Evolutionary conservation across 805 yeast genomes (phyloP), one percentile per base, ranked within the genome.

Genomic region (Vanderwaltozyma verrucispora): DNA sequence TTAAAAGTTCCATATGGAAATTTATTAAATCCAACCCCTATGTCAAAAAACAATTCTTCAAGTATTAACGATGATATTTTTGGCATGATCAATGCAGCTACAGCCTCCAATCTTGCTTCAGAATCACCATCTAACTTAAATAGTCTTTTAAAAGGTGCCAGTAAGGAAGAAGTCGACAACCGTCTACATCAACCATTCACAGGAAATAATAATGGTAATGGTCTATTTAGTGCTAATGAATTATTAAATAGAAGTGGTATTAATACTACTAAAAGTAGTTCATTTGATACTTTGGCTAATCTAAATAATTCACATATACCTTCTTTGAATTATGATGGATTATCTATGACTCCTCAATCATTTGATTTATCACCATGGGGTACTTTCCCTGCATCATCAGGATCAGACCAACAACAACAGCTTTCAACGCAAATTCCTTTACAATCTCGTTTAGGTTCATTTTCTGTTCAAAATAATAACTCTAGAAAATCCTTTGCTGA

Each of bases 11-110:
- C 36, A 8, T 33, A 33, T 15, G 36, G 36, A 12, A 14, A 21
- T 15, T 13, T 18, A 17, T 13, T 33, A 8, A 33, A 21, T 14
- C 15, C 32, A 16, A 28, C 8, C 14, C 25, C 29, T 14, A 14
- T 28, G 13, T 14, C 10, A 23, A 39, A 14, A 26, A 37, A 5
- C 40, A 32, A 15, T 12, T 29, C 17, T 25, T 16, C 8, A 16
- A 36, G 28, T 30, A 39, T 53, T 26, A 49, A 47, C 35, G 51
- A 53, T 28, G 59, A 54, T 21, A 46, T 54, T 13, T 42, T 50
- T 26, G 47, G 45, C 20, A 49, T 56, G 47, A 47, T 54, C 3
- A 54, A 49, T 37, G 47, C 57, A 13, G 61, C 49, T 0, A 38
- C 53, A 2, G 46, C 50, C n/a, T 48, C 54, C 11, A 44, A 49